A percentile compares a stretch with the other conserved stretches of the same genome.
Conservation (phyloP, 2,329 filamentous ascomycete genomes). For the Aciculosporium take region DNA sequence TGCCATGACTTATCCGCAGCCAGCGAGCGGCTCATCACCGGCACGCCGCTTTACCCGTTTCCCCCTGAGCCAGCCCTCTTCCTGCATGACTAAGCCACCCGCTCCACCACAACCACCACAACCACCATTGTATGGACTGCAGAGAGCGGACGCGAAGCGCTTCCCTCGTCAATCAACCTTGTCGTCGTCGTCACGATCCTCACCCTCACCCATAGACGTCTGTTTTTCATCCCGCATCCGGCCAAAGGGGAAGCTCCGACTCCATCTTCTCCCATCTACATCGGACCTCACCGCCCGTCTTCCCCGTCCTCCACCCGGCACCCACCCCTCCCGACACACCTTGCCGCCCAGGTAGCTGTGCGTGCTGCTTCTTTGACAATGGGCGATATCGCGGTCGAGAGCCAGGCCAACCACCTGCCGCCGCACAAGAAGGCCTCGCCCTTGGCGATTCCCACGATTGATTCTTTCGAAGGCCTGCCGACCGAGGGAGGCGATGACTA, state of each 20-base stretch:
- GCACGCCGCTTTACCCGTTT: too few relatives aligned
- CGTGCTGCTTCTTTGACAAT: conserved; percentile 40
- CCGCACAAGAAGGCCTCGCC: conserved; percentile 70
- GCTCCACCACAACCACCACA: background rate
- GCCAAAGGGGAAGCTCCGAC: background rate
- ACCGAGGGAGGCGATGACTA: conserved; percentile 85
- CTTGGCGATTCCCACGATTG: conserved; percentile 75
- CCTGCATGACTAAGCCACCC: conserved; percentile 6
- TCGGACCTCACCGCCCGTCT: background rate
- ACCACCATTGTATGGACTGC: too few relatives aligned
- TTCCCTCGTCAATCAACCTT: background rate
- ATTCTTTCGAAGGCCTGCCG: conserved; percentile 71
- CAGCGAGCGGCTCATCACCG: too few relatives aligned
- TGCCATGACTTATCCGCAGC: too few relatives aligned
- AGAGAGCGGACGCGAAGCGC: background rate
- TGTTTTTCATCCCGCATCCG: background rate
- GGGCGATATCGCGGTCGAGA: conserved; percentile 81
- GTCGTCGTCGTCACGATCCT: background rate
- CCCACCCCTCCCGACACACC: background rate
- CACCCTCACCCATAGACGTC: background rate
- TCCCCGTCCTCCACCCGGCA: background rate
- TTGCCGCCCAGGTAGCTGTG: conserved; percentile 1
- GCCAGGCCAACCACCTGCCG: conserved; percentile 55
- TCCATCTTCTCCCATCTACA: background rate
- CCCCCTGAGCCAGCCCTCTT: too few relatives aligned